phyloP scores from a whole-genome alignment of 2,329 filamentous ascomycete species.

The Cryphonectria japonica region DNA sequence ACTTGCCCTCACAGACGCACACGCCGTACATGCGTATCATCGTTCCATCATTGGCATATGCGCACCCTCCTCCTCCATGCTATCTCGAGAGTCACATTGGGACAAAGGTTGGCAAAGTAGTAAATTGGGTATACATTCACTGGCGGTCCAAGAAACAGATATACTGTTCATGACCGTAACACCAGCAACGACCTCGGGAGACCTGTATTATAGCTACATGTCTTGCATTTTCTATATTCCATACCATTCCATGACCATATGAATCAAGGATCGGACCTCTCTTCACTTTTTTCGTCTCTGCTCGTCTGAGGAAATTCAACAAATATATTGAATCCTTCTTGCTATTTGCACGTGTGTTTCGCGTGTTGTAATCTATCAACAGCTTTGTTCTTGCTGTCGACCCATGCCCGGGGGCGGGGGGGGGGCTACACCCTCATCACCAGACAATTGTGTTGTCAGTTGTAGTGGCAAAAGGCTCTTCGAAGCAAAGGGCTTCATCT shows the following conservation, averaged over 20 bases:
- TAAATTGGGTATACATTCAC: background rate
- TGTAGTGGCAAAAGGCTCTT: background rate
- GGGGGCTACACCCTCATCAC: background rate
- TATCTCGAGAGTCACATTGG: background rate
- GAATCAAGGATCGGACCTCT: too few species aligned
- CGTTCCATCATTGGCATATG: background rate
- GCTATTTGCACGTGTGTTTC: too few species aligned
- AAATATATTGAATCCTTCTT: background rate
- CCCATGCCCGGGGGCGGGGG: too few species aligned
- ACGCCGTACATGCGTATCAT: background rate
- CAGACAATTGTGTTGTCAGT: background rate
- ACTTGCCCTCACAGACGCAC: background rate
- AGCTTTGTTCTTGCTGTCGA: background rate
- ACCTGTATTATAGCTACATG: too few species aligned
- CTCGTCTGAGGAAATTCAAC: background rate
- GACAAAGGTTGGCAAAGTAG: background rate
- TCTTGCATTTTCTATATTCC: too few species aligned
- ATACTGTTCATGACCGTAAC: background rate
- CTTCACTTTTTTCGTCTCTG: background rate
- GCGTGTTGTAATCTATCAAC: too few species aligned
- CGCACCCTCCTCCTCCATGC: background rate
- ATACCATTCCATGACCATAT: too few species aligned
- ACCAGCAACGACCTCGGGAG: too few species aligned
- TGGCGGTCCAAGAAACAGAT: background rate
- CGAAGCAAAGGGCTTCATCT: background rate